Evolutionary conservation across 164 flowering plant genomes (phyloP).

Genomic region (Macadamia integrifolia): DNA sequence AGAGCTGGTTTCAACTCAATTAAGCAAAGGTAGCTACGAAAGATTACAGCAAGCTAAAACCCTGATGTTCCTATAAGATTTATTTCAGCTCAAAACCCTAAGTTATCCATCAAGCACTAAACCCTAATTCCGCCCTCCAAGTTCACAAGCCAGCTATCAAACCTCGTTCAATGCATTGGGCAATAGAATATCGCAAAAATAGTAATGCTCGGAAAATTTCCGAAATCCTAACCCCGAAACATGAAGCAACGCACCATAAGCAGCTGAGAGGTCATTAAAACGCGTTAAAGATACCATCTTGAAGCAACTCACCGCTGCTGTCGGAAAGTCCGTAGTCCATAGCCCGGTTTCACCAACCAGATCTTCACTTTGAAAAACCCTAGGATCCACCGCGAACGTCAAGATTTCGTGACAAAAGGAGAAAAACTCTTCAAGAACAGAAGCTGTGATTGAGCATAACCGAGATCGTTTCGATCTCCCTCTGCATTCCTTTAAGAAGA

Average conservation of each 20-base stretch:
- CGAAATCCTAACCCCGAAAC: slow-evolving; percentile 7
- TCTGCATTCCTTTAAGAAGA: background rate
- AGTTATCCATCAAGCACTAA: slow-evolving; percentile 1
- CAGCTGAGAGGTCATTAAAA: background rate
- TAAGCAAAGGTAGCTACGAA: background rate
- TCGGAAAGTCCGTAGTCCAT: slow-evolving; percentile 17
- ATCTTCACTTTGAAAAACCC: slow-evolving; percentile 9
- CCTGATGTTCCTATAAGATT: background rate
- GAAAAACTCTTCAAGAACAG: background rate
- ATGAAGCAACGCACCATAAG: background rate
- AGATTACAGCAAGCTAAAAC: slow-evolving; percentile 1
- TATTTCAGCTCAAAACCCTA: slow-evolving; percentile 7
- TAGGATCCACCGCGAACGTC: background rate
- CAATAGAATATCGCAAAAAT: background rate
- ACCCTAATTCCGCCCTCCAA: slow-evolving; percentile 11
- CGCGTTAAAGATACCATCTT: background rate
- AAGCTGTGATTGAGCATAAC: background rate
- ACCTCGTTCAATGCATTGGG: background rate
- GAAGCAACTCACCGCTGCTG: slow-evolving; percentile 27
- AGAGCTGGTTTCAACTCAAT: background rate
- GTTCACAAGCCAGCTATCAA: background rate
- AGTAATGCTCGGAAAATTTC: slow-evolving; percentile 5
- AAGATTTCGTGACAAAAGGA: background rate
- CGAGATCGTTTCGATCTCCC: background rate
- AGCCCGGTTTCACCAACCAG: slow-evolving; percentile 4